These are phyloP conservation scores for Nicotiana noctiflora DNA, from an alignment of 257 asterid species.

Conservation along the genomic window DNA sequence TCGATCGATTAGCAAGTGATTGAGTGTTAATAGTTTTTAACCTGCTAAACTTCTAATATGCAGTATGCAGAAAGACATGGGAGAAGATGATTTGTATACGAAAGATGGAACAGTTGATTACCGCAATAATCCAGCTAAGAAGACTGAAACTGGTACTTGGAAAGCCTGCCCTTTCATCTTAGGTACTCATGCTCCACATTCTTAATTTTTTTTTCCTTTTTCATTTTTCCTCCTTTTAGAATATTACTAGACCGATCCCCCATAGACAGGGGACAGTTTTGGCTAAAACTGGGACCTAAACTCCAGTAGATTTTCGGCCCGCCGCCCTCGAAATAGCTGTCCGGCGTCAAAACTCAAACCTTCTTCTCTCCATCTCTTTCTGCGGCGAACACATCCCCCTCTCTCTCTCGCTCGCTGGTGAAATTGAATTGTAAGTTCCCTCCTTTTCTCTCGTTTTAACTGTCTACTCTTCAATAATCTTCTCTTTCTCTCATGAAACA, in stretches of 20 bases:
- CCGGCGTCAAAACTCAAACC: too few species aligned
- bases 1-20: too few species aligned
- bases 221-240: background rate
- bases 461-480: background rate
- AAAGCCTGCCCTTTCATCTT: constrained; percentile 68
- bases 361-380: too few species aligned
- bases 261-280: too few species aligned
- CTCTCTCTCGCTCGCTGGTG: background rate
- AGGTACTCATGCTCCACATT: constrained; percentile 27
- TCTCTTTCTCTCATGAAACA: background rate
- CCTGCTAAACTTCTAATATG: background rate
- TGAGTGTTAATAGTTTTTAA: background rate
- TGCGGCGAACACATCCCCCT: background rate
- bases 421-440: background rate
- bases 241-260: background rate
- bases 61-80: constrained; percentile 14
- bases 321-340: too few species aligned
- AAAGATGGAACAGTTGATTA: constrained; percentile 72
- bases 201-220: background rate
- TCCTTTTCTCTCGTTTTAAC: too few species aligned
- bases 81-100: constrained; percentile 42
- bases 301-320: too few species aligned
- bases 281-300: too few species aligned
- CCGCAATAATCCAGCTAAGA: constrained; percentile 55
- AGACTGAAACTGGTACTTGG: constrained; percentile 71